A percentile compares a stretch with the other conserved stretches of the same genome.
Evolutionary conservation across 2,329 filamentous ascomycete species (phyloP).

Genomic region (Dothiorella sarmentorum): DNA sequence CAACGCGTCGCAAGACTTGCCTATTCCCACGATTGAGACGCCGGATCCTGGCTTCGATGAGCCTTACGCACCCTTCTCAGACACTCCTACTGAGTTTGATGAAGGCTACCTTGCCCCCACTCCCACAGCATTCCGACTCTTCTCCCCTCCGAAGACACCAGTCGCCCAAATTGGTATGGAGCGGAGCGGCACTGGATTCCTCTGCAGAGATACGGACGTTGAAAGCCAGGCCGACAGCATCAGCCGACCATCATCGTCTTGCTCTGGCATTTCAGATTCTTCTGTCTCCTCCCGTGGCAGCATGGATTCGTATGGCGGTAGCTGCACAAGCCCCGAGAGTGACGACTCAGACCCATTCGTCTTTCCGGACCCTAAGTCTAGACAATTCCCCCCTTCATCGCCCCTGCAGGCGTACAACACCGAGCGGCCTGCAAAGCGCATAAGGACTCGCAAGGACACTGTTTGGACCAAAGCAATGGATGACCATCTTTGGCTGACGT

Average conservation of each 20-base stretch:
- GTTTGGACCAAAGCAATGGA: slow-evolving; percentile 63
- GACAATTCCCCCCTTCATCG: slow-evolving; percentile 29
- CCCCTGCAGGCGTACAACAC: slow-evolving; percentile 30
- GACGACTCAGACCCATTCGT: slow-evolving; percentile 57
- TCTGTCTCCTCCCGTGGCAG: slow-evolving; percentile 60
- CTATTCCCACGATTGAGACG: slow-evolving; percentile 51
- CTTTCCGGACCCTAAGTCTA: slow-evolving; percentile 36
- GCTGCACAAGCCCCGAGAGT: slow-evolving; percentile 60
- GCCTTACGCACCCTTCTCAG: slow-evolving; percentile 20
- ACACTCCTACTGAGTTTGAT: slow-evolving; percentile 30
- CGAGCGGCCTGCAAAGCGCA: slow-evolving; percentile 36
- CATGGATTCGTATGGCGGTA: slow-evolving; percentile 55
- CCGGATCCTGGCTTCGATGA: slow-evolving; percentile 35
- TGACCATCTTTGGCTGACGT: slow-evolving; percentile 63
- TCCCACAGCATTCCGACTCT: slow-evolving; percentile 33
- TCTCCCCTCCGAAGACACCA: slow-evolving; percentile 50
- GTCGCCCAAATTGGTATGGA: slow-evolving; percentile 38
- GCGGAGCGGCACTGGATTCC: slow-evolving; percentile 28
- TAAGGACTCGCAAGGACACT: slow-evolving; percentile 40
- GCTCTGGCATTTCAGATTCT: slow-evolving; percentile 59
- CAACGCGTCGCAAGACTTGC: slow-evolving; percentile 29
- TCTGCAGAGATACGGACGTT: slow-evolving; percentile 33
- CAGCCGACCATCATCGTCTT: slow-evolving; percentile 55
- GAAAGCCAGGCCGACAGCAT: slow-evolving; percentile 43
- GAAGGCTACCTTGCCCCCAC: slow-evolving; percentile 44